Conservation (phyloP, 306 rosid genomes). For the Cucumis sativus region Cucumber_9930_V3 NC_026659.2:27570001-27570500, state of each 20-base stretch:
- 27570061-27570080: constrained; percentile 51
- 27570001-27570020: constrained; percentile 7
- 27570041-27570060: constrained; percentile 43
- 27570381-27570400: constrained; percentile 56
- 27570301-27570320: background rate
- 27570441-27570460: constrained; percentile 1
- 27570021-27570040: constrained; percentile 59
- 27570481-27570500: background rate
- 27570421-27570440: constrained; percentile 34
- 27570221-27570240: constrained; percentile 47
- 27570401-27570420: constrained; percentile 32
- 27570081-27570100: constrained; percentile 51
- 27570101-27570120: constrained; percentile 58
- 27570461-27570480: background rate
- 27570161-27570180: constrained; percentile 27
- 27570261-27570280: constrained; percentile 25
- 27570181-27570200: constrained; percentile 24
- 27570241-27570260: constrained; percentile 67
- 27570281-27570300: background rate
- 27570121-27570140: constrained; percentile 38
- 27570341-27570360: background rate
- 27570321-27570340: background rate
- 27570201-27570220: constrained; percentile 40
- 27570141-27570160: constrained; percentile 33
- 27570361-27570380: constrained; percentile 48